Conservation (phyloP, 345 rosid species). For the Melaleuca quinquenervia region DNA sequence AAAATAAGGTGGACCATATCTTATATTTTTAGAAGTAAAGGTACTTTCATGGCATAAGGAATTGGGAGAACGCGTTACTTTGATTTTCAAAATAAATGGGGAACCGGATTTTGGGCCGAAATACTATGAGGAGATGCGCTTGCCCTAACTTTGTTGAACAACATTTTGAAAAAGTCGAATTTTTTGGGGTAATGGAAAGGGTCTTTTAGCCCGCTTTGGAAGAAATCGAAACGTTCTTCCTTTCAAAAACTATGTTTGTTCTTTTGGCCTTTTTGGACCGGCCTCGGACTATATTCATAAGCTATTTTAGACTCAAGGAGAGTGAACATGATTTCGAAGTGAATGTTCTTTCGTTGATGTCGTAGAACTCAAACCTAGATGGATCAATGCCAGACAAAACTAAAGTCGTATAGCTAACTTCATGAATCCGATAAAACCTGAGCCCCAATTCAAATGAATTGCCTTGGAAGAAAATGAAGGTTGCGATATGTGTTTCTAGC, state of each 20-base stretch:
- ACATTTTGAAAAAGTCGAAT: not conserved
- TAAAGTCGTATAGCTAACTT: not conserved
- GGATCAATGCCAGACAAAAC: not conserved
- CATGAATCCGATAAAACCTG: not conserved
- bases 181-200: not conserved
- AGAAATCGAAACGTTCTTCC: not conserved
- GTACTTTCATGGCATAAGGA: not conserved
- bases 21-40: not conserved
- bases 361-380: not conserved
- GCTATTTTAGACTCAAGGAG: not conserved
- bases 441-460: not conserved
- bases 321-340: not conserved
- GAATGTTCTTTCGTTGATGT: not conserved
- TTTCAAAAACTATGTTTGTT: not conserved
- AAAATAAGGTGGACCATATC: not conserved
- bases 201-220: not conserved
- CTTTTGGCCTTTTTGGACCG: not conserved
- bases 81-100: not conserved
- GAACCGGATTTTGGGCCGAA: not conserved
- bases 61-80: not conserved
- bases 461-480: not conserved
- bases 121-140: not conserved
- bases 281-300: not conserved
- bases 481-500: not conserved
- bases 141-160: not conserved